Percentiles rank a stretch among this genome's conserved stretches.
These are phyloP conservation scores for Kalaharituber pfeilii DNA, from an alignment of 2,329 filamentous ascomycete genomes.

Conservation along the genomic window DNA sequence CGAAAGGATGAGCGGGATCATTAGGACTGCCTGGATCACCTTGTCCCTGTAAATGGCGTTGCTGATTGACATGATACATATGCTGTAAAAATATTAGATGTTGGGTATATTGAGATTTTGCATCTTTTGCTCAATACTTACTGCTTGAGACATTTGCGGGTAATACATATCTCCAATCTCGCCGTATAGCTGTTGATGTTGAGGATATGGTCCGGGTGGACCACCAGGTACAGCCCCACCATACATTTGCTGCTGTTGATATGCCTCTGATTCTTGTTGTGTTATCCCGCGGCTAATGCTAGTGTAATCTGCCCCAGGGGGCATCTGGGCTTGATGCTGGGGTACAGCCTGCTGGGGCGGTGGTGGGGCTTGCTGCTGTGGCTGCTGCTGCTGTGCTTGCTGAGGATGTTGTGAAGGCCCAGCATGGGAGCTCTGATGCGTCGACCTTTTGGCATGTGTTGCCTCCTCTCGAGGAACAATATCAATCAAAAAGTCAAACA, in stretches of 20 bases:
- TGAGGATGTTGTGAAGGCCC: constrained; percentile 35
- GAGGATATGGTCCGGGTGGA: constrained; percentile 11
- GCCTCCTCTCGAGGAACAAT: constrained; percentile 95
- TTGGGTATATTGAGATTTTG: constrained; percentile 14
- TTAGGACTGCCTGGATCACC: constrained; percentile 11
- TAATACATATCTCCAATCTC: constrained; percentile 82
- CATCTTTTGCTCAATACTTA: constrained; percentile 26
- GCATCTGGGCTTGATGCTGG: constrained; percentile 41
- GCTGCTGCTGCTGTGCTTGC: constrained; percentile 27
- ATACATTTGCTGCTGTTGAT: constrained; percentile 65
- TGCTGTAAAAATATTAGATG: constrained; percentile 10
- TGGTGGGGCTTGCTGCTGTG: constrained; percentile 25
- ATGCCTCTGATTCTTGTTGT: constrained; percentile 58
- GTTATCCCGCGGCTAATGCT: constrained; percentile 44
- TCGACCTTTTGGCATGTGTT: constrained; percentile 61
- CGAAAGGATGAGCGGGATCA: neutral
- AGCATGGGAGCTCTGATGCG: constrained; percentile 27
- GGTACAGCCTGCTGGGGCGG: constrained; percentile 34
- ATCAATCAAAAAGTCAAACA: constrained; percentile 99
- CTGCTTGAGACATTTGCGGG: constrained; percentile 65
- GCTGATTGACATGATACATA: constrained; percentile 20
- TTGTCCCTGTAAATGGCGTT: constrained; percentile 18
- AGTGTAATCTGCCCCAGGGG: constrained; percentile 39
- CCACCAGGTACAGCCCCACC: constrained; percentile 50
- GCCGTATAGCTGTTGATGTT: constrained; percentile 51